Conservation (phyloP, 768 basidiomycete species). For the Strobilomyces dryophilus region DNA sequence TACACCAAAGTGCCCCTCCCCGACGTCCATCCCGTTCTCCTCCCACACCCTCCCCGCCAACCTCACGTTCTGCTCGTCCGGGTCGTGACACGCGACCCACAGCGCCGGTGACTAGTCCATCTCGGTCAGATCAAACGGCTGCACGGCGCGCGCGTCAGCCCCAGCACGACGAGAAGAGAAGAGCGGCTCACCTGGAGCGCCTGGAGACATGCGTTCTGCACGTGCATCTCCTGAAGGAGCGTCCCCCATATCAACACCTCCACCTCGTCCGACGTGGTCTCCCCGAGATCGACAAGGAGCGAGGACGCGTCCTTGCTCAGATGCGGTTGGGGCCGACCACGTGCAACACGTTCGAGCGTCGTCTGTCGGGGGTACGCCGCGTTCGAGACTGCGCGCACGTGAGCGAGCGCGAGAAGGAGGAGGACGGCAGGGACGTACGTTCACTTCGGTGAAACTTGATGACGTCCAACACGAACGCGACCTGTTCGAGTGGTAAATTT, state of each 20-base stretch:
- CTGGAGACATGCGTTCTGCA: slow-evolving; percentile 86
- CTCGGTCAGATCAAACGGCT: slow-evolving; percentile 95
- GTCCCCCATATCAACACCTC: slow-evolving; percentile 66
- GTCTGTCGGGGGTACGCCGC: slow-evolving; percentile 67
- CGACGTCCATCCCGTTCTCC: slow-evolving; percentile 89
- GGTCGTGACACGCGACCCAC: slow-evolving; percentile 87
- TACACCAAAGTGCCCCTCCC: slow-evolving; percentile 55
- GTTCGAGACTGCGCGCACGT: slow-evolving; percentile 51
- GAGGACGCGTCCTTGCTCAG: slow-evolving; percentile 82
- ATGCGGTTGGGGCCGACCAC: slow-evolving; percentile 73
- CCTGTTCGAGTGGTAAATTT: slow-evolving; percentile 84
- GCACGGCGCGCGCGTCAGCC: not conserved
- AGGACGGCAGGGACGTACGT: slow-evolving; percentile 21
- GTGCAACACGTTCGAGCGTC: slow-evolving; percentile 67
- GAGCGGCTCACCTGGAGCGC: slow-evolving; percentile 65
- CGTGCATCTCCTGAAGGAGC: slow-evolving; percentile 81
- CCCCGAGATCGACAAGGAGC: slow-evolving; percentile 74
- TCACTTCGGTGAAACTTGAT: slow-evolving; percentile 33
- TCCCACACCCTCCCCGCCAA: slow-evolving; percentile 87
- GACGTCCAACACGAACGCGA: slow-evolving; percentile 55
- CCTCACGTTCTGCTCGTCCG: slow-evolving; percentile 81
- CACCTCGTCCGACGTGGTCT: slow-evolving; percentile 66
- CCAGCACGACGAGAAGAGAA: not conserved
- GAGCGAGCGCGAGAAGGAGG: not conserved
- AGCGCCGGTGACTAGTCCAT: slow-evolving; percentile 88